phyloP scores from a whole-genome alignment of 2,329 filamentous ascomycete species.

The Zymoseptoria pseudotritici region DNA sequence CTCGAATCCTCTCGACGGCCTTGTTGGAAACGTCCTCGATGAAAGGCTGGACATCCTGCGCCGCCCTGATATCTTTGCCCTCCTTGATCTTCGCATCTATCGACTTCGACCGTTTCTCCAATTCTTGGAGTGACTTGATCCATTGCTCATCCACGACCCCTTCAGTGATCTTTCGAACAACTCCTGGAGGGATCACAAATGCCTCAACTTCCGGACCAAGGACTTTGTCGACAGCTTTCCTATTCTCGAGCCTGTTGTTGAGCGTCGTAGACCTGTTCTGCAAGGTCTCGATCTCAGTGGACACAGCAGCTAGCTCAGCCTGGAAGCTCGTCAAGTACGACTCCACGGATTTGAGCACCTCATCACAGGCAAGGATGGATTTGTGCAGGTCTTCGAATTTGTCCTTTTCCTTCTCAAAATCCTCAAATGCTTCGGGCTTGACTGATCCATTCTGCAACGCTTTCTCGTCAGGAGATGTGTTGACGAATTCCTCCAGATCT shows the following conservation, averaged over 20 bases:
- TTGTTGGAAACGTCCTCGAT: conserved; percentile 78
- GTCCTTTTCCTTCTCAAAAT: conserved; percentile 66
- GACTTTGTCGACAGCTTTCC: conserved; percentile 80
- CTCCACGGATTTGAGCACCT: conserved; percentile 88
- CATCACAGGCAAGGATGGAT: conserved; percentile 83
- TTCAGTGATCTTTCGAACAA: conserved; percentile 79
- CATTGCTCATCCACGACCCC: conserved; percentile 85
- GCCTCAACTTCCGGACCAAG: conserved; percentile 87
- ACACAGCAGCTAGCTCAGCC: conserved; percentile 83
- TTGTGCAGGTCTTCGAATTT: conserved; percentile 86
- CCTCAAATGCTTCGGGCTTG: conserved; percentile 34
- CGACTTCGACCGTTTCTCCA: conserved; percentile 68
- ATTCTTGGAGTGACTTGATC: conserved; percentile 72
- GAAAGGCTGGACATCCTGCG: conserved; percentile 76
- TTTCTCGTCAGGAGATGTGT: conserved; percentile 12
- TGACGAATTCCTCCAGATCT: conserved; percentile 65
- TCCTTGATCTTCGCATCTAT: conserved; percentile 62
- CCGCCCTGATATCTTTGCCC: conserved; percentile 61
- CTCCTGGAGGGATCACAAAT: conserved; percentile 74
- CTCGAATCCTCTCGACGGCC: conserved; percentile 87
- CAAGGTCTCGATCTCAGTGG: conserved; percentile 87
- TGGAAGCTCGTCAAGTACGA: conserved; percentile 87
- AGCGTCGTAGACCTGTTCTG: conserved; percentile 78
- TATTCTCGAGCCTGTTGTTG: conserved; percentile 78
- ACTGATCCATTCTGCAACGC: conserved; percentile 19